Conservation (phyloP, 345 rosid species). For the Clarkia xantiana region DNA sequence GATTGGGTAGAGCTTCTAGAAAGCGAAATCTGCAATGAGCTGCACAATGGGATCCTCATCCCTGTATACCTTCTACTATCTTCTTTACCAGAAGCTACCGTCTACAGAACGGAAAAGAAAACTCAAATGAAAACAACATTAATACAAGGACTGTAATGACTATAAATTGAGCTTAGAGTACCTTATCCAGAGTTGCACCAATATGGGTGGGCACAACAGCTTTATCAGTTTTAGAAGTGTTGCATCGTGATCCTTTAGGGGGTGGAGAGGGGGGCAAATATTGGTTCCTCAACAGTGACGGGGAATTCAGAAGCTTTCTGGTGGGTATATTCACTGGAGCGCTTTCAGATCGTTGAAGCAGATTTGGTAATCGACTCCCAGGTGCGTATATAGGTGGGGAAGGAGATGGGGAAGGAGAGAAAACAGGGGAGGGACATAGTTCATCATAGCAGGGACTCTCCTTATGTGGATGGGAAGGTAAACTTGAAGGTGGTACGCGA, state of each 20-base stretch:
- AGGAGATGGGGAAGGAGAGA: conserved; percentile 57
- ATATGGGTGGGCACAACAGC: conserved; percentile 24
- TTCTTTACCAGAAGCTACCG: conserved; percentile 36
- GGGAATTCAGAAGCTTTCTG: conserved; percentile 25
- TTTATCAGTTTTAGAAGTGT: conserved; percentile 27
- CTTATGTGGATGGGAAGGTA: conserved; percentile 43
- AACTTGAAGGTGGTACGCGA: conserved; percentile 22
- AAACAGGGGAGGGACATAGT: conserved; percentile 41
- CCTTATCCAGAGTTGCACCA: conserved; percentile 49
- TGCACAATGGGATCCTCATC: conserved; percentile 21
- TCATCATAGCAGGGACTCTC: conserved; percentile 40
- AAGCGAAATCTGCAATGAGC: conserved; percentile 5
- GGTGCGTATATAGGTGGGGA: conserved; percentile 48
- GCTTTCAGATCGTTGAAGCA: conserved; percentile 56
- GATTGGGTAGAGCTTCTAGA: conserved; percentile 74
- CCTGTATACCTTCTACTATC: conserved; percentile 32
- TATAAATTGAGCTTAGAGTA: conserved; percentile 13
- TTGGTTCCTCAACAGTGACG: conserved; percentile 24
- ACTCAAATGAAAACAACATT: conserved; percentile 3
- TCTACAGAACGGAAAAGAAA: conserved; percentile 18
- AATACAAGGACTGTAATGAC: neutral
- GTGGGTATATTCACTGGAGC: conserved; percentile 64
- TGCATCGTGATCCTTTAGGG: conserved; percentile 25
- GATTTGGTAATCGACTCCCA: conserved; percentile 24
- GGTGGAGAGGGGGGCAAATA: conserved; percentile 48